Evolutionary conservation across 345 rosid genomes (phyloP), one percentile per base, ranked within the genome.

Genomic region (Populus pruinosa): DNA sequence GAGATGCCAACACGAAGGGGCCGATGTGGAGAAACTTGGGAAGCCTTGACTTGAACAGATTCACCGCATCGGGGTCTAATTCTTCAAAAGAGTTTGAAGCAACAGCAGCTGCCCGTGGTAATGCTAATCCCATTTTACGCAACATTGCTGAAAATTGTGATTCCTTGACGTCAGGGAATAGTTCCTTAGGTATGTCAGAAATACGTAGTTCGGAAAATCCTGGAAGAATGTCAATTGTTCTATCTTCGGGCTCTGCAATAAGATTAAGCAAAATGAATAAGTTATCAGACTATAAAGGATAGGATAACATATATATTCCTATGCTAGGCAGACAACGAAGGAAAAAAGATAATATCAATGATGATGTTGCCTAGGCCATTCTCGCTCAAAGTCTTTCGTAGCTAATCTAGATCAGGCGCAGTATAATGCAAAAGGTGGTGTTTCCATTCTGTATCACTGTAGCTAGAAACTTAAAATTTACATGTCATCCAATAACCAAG

Each of bases 11-110:
- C 1, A 69, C 36, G 63, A 84, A 82, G 14, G 93, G 91, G 7
- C 91, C 93, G 5, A 88, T 61, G 18, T 80, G 76, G 20, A 89
- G 88, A n/a, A 83, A 77, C 47, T 73, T 87, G 2, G 43, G 67
- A 39, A 86, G 68, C 31, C 71, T 86, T 4, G 87, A 81, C 55
- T 76, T 80, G 61, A 89, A 85, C 10, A 35, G 64, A 44, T 73
- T 20, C 5, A 69, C 75, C 5, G 76, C 76, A 8, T 66, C 11
- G 2, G 72, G 64, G 64, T 90, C 94, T 5, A 89, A 20, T 59
- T 85, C 86, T 70, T 85, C 87, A 33, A 76, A 86, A 25, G 88
- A 82, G 72, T 86, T 91, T 11, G 47, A 47, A n/a, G 39, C 86
- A 9, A 89, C 78, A 2, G 80, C 87, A 0, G 84, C 68, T 20